Conservation (phyloP, 169 alveolate species). For the Eimeria acervulina region DNA sequence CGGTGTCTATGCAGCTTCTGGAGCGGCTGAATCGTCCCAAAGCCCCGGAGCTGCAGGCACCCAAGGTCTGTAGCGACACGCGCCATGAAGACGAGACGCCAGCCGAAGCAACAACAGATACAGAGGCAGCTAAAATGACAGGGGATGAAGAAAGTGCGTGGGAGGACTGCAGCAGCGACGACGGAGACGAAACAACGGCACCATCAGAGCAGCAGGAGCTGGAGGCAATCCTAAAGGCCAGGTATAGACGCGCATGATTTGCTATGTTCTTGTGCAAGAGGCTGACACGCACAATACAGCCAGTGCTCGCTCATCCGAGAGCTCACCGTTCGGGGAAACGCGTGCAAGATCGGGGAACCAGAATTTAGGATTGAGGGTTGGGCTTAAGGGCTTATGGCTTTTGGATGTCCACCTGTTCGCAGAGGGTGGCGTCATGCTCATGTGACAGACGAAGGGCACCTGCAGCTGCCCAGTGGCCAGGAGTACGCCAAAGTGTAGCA, state of each 20-base stretch:
- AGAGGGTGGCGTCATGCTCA: conserved; percentile 69
- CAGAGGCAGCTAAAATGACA: neutral
- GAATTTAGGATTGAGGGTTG: neutral
- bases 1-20: conserved; percentile 46
- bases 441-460: conserved; percentile 66
- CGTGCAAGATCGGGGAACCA: neutral
- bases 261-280: neutral
- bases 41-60: conserved; percentile 4
- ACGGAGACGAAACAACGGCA: neutral
- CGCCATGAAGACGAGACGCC: neutral
- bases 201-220: conserved; percentile 59
- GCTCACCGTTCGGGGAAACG: neutral
- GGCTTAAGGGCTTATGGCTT: neutral
- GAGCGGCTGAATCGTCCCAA: neutral
- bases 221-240: conserved; percentile 43
- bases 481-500: neutral
- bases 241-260: neutral
- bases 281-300: neutral
- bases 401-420: neutral
- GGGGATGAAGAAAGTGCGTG: conserved; percentile 36
- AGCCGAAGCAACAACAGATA: neutral
- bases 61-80: neutral
- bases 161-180: conserved; percentile 79
- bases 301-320: neutral
- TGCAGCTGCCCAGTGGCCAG: conserved; percentile 75